Conservation (phyloP, 805 yeast species). For the Metahyphopichia silvanorum region DNA sequence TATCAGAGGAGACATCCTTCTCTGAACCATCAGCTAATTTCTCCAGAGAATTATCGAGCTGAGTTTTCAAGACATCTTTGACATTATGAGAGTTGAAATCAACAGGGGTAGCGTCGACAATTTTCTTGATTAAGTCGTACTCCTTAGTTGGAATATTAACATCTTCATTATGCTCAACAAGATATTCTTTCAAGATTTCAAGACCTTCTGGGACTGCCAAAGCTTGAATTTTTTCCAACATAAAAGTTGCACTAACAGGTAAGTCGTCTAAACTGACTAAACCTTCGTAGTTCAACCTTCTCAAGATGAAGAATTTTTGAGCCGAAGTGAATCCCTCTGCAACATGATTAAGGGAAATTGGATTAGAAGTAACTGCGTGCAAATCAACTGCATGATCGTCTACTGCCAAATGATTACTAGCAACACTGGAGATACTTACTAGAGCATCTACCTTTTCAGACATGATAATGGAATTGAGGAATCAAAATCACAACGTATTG, state of each 20-base stretch:
- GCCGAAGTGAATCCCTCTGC: conserved; percentile 19
- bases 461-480: too few relatives aligned
- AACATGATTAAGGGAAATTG: conserved; percentile 21
- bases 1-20: background rate
- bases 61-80: too few relatives aligned
- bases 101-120: conserved; percentile 7
- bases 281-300: conserved; percentile 22
- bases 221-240: conserved; percentile 37
- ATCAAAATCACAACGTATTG: too few relatives aligned
- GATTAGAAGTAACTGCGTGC: conserved; percentile 19
- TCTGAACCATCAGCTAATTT: too few relatives aligned
- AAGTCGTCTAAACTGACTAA: conserved; percentile 24
- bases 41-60: too few relatives aligned
- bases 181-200: conserved; percentile 35
- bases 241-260: conserved; percentile 31
- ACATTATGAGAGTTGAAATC: too few relatives aligned
- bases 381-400: conserved; percentile 12
- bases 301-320: conserved; percentile 25
- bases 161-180: conserved; percentile 44
- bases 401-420: conserved; percentile 7
- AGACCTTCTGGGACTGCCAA: conserved; percentile 37
- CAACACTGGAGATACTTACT: too few relatives aligned
- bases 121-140: conserved; percentile 25
- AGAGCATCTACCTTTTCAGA: too few relatives aligned
- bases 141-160: conserved; percentile 42